Evolutionary conservation across 2,329 filamentous ascomycete species (phyloP).

Genomic region (Emericellopsis atlantica): DNA sequence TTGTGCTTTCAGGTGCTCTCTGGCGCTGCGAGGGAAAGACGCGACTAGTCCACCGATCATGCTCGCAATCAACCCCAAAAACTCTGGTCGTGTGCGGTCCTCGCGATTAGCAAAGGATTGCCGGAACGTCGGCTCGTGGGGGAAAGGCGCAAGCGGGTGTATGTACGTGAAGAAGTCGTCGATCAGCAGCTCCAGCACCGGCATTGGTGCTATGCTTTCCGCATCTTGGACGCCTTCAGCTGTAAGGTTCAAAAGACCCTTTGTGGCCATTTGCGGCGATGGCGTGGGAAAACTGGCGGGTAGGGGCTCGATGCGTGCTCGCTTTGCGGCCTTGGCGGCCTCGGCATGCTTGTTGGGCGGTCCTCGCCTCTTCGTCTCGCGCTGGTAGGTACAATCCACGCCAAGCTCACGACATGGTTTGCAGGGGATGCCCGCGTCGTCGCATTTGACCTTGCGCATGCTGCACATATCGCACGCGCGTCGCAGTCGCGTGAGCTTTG

Average conservation of each 20-base stretch:
- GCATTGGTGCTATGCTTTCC: slow-evolving; percentile 59
- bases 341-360: slow-evolving; percentile 48
- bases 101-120: slow-evolving; percentile 54
- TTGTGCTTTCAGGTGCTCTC: slow-evolving; percentile 54
- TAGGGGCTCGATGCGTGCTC: slow-evolving; percentile 22
- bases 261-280: slow-evolving; percentile 32
- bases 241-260: slow-evolving; percentile 33
- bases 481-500: slow-evolving; percentile 41
- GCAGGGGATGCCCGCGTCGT: slow-evolving; percentile 42
- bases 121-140: slow-evolving; percentile 67
- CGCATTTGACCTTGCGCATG: slow-evolving; percentile 49
- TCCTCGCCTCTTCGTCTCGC: slow-evolving; percentile 44
- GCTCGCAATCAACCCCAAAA: slow-evolving; percentile 58
- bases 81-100: slow-evolving; percentile 52
- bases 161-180: slow-evolving; percentile 80
- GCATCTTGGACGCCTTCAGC: slow-evolving; percentile 35
- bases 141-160: slow-evolving; percentile 64
- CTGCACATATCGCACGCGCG: slow-evolving; percentile 51
- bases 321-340: slow-evolving; percentile 40
- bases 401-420: slow-evolving; percentile 42
- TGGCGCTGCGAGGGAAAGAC: slow-evolving; percentile 61
- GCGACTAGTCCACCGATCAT: slow-evolving; percentile 66
- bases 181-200: slow-evolving; percentile 55
- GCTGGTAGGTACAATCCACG: slow-evolving; percentile 44
- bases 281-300: slow-evolving; percentile 5